These are phyloP conservation scores for Cutaneotrichosporon arboriforme DNA, from an alignment of 1,284 basidiomycete species.

Conservation along the genomic window DNA sequence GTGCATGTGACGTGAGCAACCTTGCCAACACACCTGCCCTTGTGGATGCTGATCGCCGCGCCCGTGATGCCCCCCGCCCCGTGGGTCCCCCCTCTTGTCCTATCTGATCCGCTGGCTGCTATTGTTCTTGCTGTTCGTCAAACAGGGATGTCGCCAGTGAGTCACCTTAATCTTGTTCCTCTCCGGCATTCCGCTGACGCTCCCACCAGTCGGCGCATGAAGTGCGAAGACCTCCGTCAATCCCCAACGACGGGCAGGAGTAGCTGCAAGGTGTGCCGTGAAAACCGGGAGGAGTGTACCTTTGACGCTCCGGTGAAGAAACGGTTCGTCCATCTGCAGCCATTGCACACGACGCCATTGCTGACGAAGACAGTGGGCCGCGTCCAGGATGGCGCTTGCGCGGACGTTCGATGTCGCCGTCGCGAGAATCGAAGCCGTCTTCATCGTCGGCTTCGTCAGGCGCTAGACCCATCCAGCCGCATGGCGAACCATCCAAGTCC, in stretches of 20 bases:
- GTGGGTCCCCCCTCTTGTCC: background rate
- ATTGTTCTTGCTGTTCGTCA: background rate
- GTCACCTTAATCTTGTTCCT: slow-evolving; percentile 1
- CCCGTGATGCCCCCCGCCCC: too few relatives aligned
- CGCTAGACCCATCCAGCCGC: too few relatives aligned
- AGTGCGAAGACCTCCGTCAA: slow-evolving; percentile 22
- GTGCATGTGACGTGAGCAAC: slow-evolving; percentile 24
- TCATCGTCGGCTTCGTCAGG: background rate
- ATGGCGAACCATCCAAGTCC: too few relatives aligned
- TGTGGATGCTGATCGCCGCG: background rate
- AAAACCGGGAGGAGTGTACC: slow-evolving; percentile 22
- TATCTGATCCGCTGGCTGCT: background rate
- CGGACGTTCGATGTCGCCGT: background rate
- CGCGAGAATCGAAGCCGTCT: background rate
- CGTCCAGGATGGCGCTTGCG: slow-evolving; percentile 10
- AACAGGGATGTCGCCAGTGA: slow-evolving; percentile 21
- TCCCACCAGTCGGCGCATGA: slow-evolving; percentile 23
- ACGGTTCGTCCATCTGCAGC: slow-evolving; percentile 13
- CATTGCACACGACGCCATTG: background rate
- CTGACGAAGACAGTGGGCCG: slow-evolving; percentile 5
- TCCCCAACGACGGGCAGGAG: slow-evolving; percentile 1
- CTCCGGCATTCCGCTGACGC: background rate
- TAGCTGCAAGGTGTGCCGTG: slow-evolving; percentile 25
- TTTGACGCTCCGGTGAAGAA: slow-evolving; percentile 27
- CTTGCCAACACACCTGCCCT: background rate